These are phyloP conservation scores for Colletotrichum tamarilloi DNA, from an alignment of 2,329 filamentous ascomycete genomes.

Conservation along the genomic window DNA sequence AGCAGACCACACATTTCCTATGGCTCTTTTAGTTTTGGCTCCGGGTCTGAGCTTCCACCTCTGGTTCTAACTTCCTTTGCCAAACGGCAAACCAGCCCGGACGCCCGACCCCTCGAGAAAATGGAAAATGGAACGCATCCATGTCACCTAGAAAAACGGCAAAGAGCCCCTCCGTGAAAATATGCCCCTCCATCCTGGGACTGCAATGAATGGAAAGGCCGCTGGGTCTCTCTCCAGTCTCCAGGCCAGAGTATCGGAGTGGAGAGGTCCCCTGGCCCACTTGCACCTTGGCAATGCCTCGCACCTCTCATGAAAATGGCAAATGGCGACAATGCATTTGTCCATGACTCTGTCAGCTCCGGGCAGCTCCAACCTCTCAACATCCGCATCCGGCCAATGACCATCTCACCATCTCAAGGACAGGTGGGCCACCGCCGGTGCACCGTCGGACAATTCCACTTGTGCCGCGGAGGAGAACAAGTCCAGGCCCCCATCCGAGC, in stretches of 20 bases:
- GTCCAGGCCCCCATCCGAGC: not conserved
- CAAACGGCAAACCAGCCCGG: constrained; percentile 2
- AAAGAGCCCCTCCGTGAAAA: not conserved
- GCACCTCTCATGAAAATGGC: not conserved
- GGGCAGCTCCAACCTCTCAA: not conserved
- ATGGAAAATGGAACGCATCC: not conserved
- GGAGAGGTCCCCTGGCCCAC: constrained; percentile 17
- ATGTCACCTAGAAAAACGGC: constrained; percentile 1
- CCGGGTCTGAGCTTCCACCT: not conserved
- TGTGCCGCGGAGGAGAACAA: constrained; percentile 27
- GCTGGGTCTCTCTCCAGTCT: not conserved
- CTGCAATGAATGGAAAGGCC: not conserved
- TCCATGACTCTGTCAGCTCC: not conserved
- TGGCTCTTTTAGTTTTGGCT: not conserved
- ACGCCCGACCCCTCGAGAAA: not conserved
- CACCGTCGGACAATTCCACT: not conserved
- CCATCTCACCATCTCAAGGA: not conserved
- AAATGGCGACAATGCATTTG: constrained; percentile 13
- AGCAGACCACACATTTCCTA: constrained; percentile 9
- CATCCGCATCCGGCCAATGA: not conserved
- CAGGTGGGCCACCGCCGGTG: not conserved
- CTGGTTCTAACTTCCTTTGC: not conserved
- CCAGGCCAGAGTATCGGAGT: not conserved
- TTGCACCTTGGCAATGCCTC: constrained; percentile 6
- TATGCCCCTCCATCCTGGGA: not conserved